Base-by-base conservation (phyloP, 257 asterid species). In the Scutellaria barbata region DNA sequence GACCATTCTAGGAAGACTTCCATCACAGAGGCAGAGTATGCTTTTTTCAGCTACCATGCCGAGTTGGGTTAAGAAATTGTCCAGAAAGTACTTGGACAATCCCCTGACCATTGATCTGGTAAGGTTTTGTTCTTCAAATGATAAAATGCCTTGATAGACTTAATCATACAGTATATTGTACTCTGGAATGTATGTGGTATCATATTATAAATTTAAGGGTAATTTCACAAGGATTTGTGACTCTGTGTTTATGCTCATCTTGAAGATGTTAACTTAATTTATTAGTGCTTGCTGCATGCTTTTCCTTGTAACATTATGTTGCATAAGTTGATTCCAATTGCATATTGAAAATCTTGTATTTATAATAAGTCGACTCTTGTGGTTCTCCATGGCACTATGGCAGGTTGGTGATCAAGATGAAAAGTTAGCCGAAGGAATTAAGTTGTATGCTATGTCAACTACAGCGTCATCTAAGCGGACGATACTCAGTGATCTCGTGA, bases 31-130 rank as follows among this genome's bases (percentile, higher is more conserved):
- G 84, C 98, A 95, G 88, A 92, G 88, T 87, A 95, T 95, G 99
- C 99, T 95, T 76, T 95, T 95, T 67, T 95, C 99, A 8, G 99
- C 99, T 53, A 94, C 99, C 74, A 94, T 94, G 99, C 99, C 99
- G 63, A 80, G 88, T 51, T 95, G 98, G 98, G 93, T 95, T 10
- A 95, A 92, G 77, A 95, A 95, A 70, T 83, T 95, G 65, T 84
- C 99, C 4, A 82, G 97, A 73, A 95, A 82, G 54, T 76, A 78
- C 79, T 77, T 95, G 95, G 68, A 84, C 53, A 87, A 89, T 73
- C 97, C 99, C 35, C 76, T 89, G 76, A 92, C 96, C 67, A 87
- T 95, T 78, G 99, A 95, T 80, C 78, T 95, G 82, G 99, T 89
- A 79, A 80, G 80, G 74, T 59, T 35, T 40, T 8, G 8, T n/a